Evolutionary conservation across 371 early-diverging fungal genomes (phyloP), one percentile per base, ranked within the genome.

Genomic region (Umbelopsis sp.): DNA sequence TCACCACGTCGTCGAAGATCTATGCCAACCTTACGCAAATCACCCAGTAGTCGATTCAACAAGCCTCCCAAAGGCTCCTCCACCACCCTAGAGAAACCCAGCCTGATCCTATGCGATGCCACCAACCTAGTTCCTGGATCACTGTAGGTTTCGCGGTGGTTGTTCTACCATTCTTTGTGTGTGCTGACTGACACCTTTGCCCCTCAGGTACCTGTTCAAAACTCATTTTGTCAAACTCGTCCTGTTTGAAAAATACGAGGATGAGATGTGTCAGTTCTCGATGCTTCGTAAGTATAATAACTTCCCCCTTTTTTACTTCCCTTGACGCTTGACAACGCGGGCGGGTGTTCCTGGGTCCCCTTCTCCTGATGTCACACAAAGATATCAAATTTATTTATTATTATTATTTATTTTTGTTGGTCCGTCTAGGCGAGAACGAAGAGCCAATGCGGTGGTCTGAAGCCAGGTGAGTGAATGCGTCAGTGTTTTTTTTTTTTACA

Each of bases 251-350:
- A 52, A 52, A 37, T 67, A 52, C 22, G 41, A 67, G 29, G 67
- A 67, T 37, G 67, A 67, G 18, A 67, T 67, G 67, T 67, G 67
- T 53, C 52, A 52, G 44, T 67, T 67, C 53, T 51, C 38, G 35
- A 44, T 67, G 35, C 53, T 67, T 32, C 44, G 64, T 44, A 45
- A 46, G 46, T 44, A 25, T 46, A 64, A 22, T 22, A 12, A 3
- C n/a, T n/a, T 48, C 16, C 16, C 48, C 20, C 41, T 12, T 41
- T 41, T 41, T 41, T 7, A 1, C 12, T 12, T 12, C 41, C 57
- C 57, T 57, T 22, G 22, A 18, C 22, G 29, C 35, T 57, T 57
- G 57, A 57, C 57, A 57, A 57, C 57, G 35, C 57, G 57, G 57
- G 57, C 37, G 57, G 35, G 57, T 18, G 57, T 57, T 57, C 57